Percentiles rank a stretch among this genome's conserved stretches.
These are phyloP conservation scores for Boletus eberwhitei DNA, from an alignment of 768 basidiomycete species.

Conservation along the genomic window DNA sequence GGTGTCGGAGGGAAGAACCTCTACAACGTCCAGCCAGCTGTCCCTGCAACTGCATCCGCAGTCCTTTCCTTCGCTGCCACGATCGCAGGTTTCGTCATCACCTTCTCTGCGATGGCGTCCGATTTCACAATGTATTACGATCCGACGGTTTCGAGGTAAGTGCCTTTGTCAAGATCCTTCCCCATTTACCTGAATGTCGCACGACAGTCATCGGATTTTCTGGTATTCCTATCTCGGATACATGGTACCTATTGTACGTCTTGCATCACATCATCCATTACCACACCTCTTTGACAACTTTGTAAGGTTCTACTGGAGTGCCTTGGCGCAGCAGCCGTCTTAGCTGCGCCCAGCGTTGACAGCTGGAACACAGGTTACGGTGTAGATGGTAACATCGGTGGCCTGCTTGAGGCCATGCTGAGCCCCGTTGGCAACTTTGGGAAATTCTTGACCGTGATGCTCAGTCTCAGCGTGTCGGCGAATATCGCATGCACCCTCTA, in stretches of 20 bases:
- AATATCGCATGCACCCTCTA: slow-evolving; percentile 86
- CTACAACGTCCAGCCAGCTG: slow-evolving; percentile 40
- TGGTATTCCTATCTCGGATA: slow-evolving; percentile 64
- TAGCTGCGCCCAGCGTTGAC: slow-evolving; percentile 52
- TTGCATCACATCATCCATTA: slow-evolving; percentile 11
- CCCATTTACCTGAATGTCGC: slow-evolving; percentile 7
- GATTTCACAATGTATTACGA: slow-evolving; percentile 76
- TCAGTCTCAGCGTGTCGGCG: slow-evolving; percentile 72
- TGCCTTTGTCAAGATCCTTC: neutral
- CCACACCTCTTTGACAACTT: neutral
- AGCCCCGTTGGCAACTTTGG: slow-evolving; percentile 62
- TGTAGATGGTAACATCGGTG: slow-evolving; percentile 54
- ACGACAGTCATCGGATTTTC: slow-evolving; percentile 55
- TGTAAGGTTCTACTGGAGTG: slow-evolving; percentile 42
- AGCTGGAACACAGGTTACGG: slow-evolving; percentile 56
- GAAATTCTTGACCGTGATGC: slow-evolving; percentile 66
- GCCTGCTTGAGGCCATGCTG: slow-evolving; percentile 60
- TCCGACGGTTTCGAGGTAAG: slow-evolving; percentile 55
- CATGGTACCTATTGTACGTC: slow-evolving; percentile 53
- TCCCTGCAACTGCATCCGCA: slow-evolving; percentile 50
- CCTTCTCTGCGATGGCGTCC: slow-evolving; percentile 57
- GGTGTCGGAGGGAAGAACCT: slow-evolving; percentile 76
- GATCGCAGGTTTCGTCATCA: slow-evolving; percentile 70
- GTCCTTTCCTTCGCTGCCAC: slow-evolving; percentile 67
- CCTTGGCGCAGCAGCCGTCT: slow-evolving; percentile 66